Percentiles rank a stretch among this genome's conserved stretches.
Conservation (phyloP, 1,284 basidiomycete species). For the Xanthoconium separans region DNA sequence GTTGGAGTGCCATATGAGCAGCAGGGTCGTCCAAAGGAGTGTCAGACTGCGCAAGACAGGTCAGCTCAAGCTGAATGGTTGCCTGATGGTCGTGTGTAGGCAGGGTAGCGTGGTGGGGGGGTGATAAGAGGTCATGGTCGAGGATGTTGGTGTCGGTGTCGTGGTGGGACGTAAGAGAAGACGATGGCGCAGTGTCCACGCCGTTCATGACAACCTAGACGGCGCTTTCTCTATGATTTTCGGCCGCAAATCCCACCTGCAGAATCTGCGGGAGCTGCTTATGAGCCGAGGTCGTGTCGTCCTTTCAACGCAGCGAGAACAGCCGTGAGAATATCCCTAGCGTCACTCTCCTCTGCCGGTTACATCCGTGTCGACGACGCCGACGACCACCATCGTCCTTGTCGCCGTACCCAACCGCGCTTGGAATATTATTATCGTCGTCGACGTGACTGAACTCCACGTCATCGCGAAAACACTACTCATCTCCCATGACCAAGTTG, state of each 20-base stretch:
- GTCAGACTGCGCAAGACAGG: conserved; percentile 31
- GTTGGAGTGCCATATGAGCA: conserved; percentile 30
- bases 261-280: conserved; percentile 20
- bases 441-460: background rate
- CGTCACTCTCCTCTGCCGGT: conserved; percentile 7
- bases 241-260: conserved; percentile 23
- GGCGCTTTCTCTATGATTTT: conserved; percentile 25
- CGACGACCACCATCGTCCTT: background rate
- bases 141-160: conserved; percentile 30
- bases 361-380: conserved; percentile 8
- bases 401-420: background rate
- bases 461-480: background rate
- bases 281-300: conserved; percentile 21
- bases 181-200: conserved; percentile 29
- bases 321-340: conserved; percentile 24
- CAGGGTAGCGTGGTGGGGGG: conserved; percentile 31
- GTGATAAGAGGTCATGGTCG: conserved; percentile 35
- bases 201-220: conserved; percentile 33
- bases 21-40: conserved; percentile 26
- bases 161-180: conserved; percentile 31
- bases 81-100: conserved; percentile 29
- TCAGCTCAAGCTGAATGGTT: conserved; percentile 29
- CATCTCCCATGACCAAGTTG: background rate
- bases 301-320: conserved; percentile 30
- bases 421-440: no score